Conservation (phyloP, 371 early-diverging fungal species). For the Rhizopus sp. region DNA sequence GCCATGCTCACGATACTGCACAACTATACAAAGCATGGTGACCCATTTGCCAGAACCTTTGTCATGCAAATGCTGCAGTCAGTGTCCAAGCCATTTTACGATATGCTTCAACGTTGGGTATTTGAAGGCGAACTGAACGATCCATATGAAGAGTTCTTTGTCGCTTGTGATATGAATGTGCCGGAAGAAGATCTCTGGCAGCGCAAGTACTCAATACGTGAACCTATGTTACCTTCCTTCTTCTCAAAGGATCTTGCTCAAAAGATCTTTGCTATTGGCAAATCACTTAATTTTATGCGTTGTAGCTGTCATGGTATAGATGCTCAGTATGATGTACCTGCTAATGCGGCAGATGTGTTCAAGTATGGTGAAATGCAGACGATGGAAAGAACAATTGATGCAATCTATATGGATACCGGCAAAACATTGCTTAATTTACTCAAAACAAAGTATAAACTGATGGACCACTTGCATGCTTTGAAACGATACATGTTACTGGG, state of each 20-base stretch:
- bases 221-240: slow-evolving; percentile 86
- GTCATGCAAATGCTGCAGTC: slow-evolving; percentile 77
- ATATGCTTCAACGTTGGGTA: slow-evolving; percentile 92
- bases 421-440: slow-evolving; percentile 72
- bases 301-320: slow-evolving; percentile 77
- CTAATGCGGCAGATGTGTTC: slow-evolving; percentile 29
- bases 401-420: slow-evolving; percentile 72
- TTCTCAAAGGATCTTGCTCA: slow-evolving; percentile 74
- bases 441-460: slow-evolving; percentile 73
- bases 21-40: slow-evolving; percentile 86
- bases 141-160: slow-evolving; percentile 93
- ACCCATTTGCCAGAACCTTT: slow-evolving; percentile 82
- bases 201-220: slow-evolving; percentile 68
- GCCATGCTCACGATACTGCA: slow-evolving; percentile 79
- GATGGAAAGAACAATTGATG: slow-evolving; percentile 76
- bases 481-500: slow-evolving; percentile 90
- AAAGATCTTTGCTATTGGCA: slow-evolving; percentile 93
- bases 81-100: slow-evolving; percentile 85
- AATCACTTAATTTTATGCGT: slow-evolving; percentile 91
- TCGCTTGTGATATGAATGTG: slow-evolving; percentile 56
- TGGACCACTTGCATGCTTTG: slow-evolving; percentile 84
- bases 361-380: slow-evolving; percentile 74
- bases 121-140: slow-evolving; percentile 94
- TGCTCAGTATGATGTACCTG: slow-evolving; percentile 22
- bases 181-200: slow-evolving; percentile 82